Evolutionary conservation across 1,139 yeast species (phyloP).

Genomic region (Lodderomyces parapsilosis): DNA sequence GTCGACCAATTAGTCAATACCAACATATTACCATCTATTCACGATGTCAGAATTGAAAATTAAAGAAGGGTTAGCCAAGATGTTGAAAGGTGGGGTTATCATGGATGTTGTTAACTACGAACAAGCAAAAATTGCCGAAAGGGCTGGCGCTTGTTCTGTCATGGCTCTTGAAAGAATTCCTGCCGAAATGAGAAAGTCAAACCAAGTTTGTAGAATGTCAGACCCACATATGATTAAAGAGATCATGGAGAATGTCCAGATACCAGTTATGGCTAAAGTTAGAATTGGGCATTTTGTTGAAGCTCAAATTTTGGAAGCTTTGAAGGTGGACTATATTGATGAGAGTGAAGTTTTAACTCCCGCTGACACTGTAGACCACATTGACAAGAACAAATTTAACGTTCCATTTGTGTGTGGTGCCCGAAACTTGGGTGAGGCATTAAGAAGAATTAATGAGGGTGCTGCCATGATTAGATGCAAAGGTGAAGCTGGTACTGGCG

Average conservation of each 20-base stretch:
- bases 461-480: conserved; percentile 89
- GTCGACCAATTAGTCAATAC: background rate
- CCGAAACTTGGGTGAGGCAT: conserved; percentile 79
- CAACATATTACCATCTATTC: background rate
- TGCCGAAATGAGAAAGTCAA: conserved; percentile 81
- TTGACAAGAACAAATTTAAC: conserved; percentile 57
- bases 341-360: conserved; percentile 85
- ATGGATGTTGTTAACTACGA: conserved; percentile 56
- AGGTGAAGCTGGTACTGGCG: conserved; percentile 92
- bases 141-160: conserved; percentile 88
- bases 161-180: conserved; percentile 89
- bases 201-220: conserved; percentile 85
- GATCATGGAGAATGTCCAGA: conserved; percentile 70
- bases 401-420: conserved; percentile 90
- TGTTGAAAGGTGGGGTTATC: conserved; percentile 70
- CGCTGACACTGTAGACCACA: conserved; percentile 71
- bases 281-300: conserved; percentile 85
- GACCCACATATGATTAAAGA: conserved; percentile 80
- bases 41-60: conserved; percentile 55
- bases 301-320: conserved; percentile 74
- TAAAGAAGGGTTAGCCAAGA: conserved; percentile 83
- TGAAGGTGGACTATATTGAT: conserved; percentile 79
- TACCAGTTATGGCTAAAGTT: conserved; percentile 87
- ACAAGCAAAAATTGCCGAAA: conserved; percentile 65
- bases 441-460: conserved; percentile 78